A percentile compares a stretch with the other conserved stretches of the same genome.
These are phyloP conservation scores for Trichosporon sp. DNA, from an alignment of 1,284 basidiomycete genomes.

Conservation along the genomic window DNA sequence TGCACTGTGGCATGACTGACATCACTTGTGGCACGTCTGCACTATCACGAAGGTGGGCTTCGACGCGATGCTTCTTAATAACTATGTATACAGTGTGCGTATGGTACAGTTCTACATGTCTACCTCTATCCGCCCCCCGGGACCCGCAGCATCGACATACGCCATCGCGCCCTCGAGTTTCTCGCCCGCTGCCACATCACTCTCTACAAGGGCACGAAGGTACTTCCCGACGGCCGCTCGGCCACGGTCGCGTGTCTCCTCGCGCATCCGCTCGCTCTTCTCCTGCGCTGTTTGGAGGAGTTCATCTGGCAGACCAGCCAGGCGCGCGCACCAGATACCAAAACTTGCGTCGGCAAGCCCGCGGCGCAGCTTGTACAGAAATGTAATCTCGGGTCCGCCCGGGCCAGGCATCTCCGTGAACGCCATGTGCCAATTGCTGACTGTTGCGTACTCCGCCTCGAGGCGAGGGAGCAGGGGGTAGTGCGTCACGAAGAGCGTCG, in stretches of 20 bases:
- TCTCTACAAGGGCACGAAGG: neutral
- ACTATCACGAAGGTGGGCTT: too few species aligned
- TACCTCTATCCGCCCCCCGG: constrained; percentile 23
- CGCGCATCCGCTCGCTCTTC: constrained; percentile 60
- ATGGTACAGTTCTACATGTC: constrained; percentile 19
- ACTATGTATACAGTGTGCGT: neutral
- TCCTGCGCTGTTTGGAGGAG: constrained; percentile 66
- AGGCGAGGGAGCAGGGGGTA: constrained; percentile 68
- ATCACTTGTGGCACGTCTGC: too few species aligned
- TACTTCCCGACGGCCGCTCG: constrained; percentile 22
- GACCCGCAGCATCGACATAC: constrained; percentile 23
- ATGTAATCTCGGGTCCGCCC: constrained; percentile 68
- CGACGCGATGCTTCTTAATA: neutral
- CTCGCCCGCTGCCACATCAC: constrained; percentile 15
- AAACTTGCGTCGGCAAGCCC: constrained; percentile 81
- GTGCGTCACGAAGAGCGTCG: constrained; percentile 92
- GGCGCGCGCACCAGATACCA: constrained; percentile 82
- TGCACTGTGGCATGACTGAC: neutral
- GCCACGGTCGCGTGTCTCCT: constrained; percentile 38
- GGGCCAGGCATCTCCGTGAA: constrained; percentile 64
- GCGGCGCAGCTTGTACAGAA: constrained; percentile 72
- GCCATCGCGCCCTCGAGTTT: constrained; percentile 28
- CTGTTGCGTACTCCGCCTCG: constrained; percentile 45
- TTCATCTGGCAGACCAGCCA: constrained; percentile 74
- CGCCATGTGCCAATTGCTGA: constrained; percentile 84